Evolutionary conservation across 805 yeast species (phyloP), one percentile per base, ranked within the genome.

Genomic region (Zygosaccharomyces pseudorouxii): DNA sequence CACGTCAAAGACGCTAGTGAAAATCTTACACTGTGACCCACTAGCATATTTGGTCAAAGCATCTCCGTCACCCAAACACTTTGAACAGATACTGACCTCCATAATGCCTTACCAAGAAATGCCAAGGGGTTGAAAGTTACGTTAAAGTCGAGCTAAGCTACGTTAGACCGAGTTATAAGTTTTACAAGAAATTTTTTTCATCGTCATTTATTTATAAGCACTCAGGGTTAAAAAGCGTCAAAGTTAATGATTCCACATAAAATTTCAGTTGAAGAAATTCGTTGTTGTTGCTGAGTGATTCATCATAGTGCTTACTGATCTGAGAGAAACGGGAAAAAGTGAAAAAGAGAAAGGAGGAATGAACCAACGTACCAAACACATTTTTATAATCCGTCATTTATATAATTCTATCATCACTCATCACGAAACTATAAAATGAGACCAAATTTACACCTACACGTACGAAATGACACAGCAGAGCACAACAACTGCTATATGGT

Each of bases 11-110:
- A 96, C 89, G 42, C 95, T 69, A 0, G 95, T 84, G 62, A 98
- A 92, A 12, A 86, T 69, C 62, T 84, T 83, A 64, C 98, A 92
- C 62, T 86, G 85, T n/a, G 78, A 84, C 1, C 96, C 96, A 46
- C 76, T 69, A 10, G 69, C 68, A 50, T 86, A 89, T 54, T 85
- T 75, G 1, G 80, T 75, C 85, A 90, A 80, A n/a, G 50, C 46
- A 6, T 46, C 46, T 4, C 47, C 45, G 23, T 46, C 46, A 0
- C 97, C 97, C 22, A 88, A 69, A 63, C 97, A 89, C 36, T 29
- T 41, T 5, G 31, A 30, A 36, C 44, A 41, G 12, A 41, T 16
- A 19, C 23, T 30, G 3, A 29, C 36, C 36, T 41, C 44, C 44
- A 41, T 41, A 9, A 8, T 33, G 37, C 10, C 37, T 18, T 6